phyloP scores from a whole-genome alignment of 2,329 filamentous ascomycete species.

The Fonsecaea erecta region DNA sequence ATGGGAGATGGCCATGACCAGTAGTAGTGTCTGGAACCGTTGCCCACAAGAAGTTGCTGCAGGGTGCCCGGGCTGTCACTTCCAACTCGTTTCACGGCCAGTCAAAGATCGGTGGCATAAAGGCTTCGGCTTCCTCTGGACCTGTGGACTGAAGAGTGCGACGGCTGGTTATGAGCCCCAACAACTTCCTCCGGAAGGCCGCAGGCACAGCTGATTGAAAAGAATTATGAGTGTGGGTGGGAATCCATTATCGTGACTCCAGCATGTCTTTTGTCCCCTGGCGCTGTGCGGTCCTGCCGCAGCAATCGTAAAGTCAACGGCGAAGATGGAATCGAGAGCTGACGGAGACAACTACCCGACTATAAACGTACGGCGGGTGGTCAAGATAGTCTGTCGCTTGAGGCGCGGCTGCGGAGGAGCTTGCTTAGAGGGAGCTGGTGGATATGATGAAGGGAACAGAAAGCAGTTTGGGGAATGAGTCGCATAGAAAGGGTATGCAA shows the following conservation, averaged over 20 bases:
- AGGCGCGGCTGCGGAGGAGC: neutral
- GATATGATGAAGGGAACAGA: neutral
- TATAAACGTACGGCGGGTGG: neutral
- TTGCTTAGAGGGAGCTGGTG: neutral
- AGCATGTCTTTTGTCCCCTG: constrained; percentile 9
- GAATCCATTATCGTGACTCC: constrained; percentile 7
- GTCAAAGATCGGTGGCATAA: neutral
- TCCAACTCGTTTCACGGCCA: neutral
- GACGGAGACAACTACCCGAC: neutral
- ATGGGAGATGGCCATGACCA: constrained; percentile 11
- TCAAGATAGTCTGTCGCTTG: neutral
- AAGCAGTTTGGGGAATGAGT: neutral
- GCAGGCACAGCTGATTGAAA: neutral
- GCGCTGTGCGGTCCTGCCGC: constrained; percentile 15
- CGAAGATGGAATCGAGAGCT: neutral
- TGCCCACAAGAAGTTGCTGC: neutral
- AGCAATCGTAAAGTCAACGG: neutral
- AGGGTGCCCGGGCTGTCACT: neutral
- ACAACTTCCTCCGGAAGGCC: neutral
- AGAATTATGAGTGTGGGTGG: neutral
- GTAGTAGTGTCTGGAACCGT: neutral
- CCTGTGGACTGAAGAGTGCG: constrained; percentile 3
- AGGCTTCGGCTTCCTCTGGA: neutral
- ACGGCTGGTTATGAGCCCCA: neutral
- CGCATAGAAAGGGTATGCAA: neutral